Base-by-base conservation (phyloP, 2,329 filamentous ascomycete genomes). In the Thielaviopsis ethacetica region DNA sequence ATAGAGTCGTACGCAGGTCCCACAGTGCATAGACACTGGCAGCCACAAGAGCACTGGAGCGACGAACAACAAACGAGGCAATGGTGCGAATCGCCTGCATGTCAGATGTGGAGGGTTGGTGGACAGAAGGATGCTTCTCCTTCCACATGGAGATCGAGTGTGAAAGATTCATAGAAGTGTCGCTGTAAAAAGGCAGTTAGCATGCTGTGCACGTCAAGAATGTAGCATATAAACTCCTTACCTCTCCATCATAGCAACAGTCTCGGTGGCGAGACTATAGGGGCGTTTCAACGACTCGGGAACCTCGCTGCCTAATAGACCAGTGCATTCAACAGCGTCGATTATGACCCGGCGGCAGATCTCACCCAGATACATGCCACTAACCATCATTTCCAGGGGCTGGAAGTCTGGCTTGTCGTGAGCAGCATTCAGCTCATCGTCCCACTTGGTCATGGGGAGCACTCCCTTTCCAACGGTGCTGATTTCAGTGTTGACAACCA, bases 281-380 rank as follows among this genome's bases (percentile, higher is more conserved):
- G 73, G 73, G 41, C 70, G 68, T 38, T 68, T 66, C 52, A 85
- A 67, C 1, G 76, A 80, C 2, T 75, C 68, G 12, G 82, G 81
- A 10, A 83, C 68, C 5, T 78, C 67, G 10, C 81, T 81, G 1
- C 78, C 79, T 53, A 84, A 73, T 0, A 83, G 63, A 0, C 76
- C 79, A 0, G 76, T 73, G 0, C 72, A 74, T 59, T 75, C 69
- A 54, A 84, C 75, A 0, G 80, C 81, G 62, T 85, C 82, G 22
- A 83, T 62, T 51, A 84, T 70, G 0, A 76, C 74, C 13, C 81
- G 68, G 19, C 83, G 75, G 63, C 75, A 79, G 53, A 86, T 76
- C 68, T 86, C 83, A 54, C 83, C 83, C 2, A 86, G 70, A 65
- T 86, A 86, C 65, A 78, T 81, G 41, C 83, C 83, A 64, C 80